Percentiles rank a stretch among this genome's conserved stretches.
These are phyloP conservation scores for Gentiana dahurica DNA, from an alignment of 257 asterid species.

Conservation along the genomic window DNA sequence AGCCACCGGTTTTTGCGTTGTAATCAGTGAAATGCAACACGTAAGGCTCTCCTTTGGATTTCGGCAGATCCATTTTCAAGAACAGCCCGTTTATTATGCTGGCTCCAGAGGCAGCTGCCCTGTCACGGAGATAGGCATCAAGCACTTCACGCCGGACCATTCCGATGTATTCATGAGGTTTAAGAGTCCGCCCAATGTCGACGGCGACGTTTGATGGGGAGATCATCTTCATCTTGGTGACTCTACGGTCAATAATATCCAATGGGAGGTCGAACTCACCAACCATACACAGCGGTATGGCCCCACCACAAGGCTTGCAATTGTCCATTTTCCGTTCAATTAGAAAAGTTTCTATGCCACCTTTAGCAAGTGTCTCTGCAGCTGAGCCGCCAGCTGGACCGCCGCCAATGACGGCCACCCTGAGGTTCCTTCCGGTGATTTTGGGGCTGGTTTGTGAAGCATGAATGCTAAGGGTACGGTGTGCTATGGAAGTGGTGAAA, in stretches of 20 bases:
- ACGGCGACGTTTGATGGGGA: conserved; percentile 94
- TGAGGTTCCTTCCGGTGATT: conserved; percentile 74
- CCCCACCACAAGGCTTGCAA: conserved; percentile 97
- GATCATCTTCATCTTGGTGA: conserved; percentile 92
- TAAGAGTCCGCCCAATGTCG: conserved; percentile 70
- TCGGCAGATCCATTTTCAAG: conserved; percentile 70
- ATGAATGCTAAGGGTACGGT: conserved; percentile 27
- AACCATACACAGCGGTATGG: conserved; percentile 92
- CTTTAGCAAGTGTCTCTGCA: conserved; percentile 77
- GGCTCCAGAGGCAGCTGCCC: conserved; percentile 69
- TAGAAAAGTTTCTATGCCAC: conserved; percentile 73
- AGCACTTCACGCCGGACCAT: conserved; percentile 97
- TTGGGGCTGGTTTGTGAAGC: conserved; percentile 77
- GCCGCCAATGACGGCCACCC: conserved; percentile 88
- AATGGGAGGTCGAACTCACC: conserved; percentile 88
- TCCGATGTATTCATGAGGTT: conserved; percentile 90
- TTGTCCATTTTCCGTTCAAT: conserved; percentile 82
- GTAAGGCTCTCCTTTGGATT: conserved; percentile 43
- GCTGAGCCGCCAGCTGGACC: conserved; percentile 95
- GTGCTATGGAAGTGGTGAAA: conserved; percentile 6
- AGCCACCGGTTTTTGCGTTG: conserved; percentile 44
- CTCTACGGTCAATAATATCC: conserved; percentile 78
- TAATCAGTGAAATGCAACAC: conserved; percentile 61
- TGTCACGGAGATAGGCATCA: conserved; percentile 75
- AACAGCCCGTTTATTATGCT: conserved; percentile 71